Conservation (phyloP, 345 rosid genomes). For the Atalantia buxifolia region DNA sequence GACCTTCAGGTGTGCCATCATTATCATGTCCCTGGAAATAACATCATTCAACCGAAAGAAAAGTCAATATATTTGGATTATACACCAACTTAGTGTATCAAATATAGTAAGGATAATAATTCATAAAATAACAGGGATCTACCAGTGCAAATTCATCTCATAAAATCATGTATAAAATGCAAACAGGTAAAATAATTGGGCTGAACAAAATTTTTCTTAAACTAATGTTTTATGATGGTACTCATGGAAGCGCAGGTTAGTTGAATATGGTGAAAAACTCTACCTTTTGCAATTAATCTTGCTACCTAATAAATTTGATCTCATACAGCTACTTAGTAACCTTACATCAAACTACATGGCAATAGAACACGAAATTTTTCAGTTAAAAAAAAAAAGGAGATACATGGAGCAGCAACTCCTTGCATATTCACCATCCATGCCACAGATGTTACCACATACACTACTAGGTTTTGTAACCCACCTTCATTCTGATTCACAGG, state of each 20-base stretch:
- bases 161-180: too few species aligned
- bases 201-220: not conserved
- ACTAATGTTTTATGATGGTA: not conserved
- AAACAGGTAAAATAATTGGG: not conserved
- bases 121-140: not conserved
- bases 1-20: constrained; percentile 20
- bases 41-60: not conserved
- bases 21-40: constrained; percentile 17
- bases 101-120: not conserved
- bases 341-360: not conserved
- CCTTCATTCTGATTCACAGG: not conserved
- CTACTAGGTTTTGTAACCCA: not conserved
- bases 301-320: not conserved
- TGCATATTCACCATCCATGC: not conserved
- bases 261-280: not conserved
- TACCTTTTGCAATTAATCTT: not conserved
- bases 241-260: not conserved
- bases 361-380: not conserved
- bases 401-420: not conserved
- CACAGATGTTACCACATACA: not conserved
- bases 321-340: not conserved
- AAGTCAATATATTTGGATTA: not conserved
- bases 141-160: not conserved
- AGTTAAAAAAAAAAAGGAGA: not conserved
- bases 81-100: not conserved